Conservation (phyloP, 225 moss, liverwort and hornwort genomes). For the Anthoceros angustus region DNA sequence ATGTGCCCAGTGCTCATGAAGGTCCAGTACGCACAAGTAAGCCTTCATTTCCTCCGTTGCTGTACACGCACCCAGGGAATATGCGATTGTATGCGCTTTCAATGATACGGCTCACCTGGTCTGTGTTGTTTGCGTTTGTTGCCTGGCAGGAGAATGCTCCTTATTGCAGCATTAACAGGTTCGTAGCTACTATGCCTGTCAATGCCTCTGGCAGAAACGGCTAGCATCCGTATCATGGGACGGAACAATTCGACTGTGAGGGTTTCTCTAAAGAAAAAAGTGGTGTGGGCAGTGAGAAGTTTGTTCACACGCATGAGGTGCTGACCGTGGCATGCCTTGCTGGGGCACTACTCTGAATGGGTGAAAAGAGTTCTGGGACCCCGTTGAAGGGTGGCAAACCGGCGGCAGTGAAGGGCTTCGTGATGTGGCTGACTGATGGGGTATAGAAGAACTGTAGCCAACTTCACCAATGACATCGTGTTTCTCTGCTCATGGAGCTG, state of each 20-base stretch:
- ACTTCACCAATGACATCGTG: conserved; percentile 70
- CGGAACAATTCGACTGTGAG: conserved; percentile 40
- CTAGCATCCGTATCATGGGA: conserved; percentile 96
- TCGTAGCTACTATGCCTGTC: background rate
- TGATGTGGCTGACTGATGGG: conserved; percentile 84
- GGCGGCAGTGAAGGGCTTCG: conserved; percentile 72
- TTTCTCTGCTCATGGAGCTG: conserved; percentile 90
- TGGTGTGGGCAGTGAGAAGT: conserved; percentile 44
- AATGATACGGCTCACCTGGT: too few relatives aligned
- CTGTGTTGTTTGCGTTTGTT: background rate
- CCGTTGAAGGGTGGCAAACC: conserved; percentile 53
- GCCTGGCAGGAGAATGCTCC: background rate
- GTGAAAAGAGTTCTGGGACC: conserved; percentile 93
- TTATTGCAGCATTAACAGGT: too few relatives aligned
- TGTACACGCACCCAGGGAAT: too few relatives aligned
- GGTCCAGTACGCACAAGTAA: conserved; percentile 76
- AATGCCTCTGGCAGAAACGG: conserved; percentile 40
- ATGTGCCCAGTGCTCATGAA: conserved; percentile 84
- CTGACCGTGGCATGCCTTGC: conserved; percentile 75
- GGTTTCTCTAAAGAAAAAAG: conserved; percentile 93
- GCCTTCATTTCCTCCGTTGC: conserved; percentile 12
- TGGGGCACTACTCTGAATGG: conserved; percentile 73
- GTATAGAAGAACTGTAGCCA: conserved; percentile 78
- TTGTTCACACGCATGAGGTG: conserved; percentile 86
- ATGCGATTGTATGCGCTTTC: too few relatives aligned